Percentiles rank a stretch among this genome's conserved stretches.
Conservation (phyloP, 805 yeast species). For the Candida awuae region DNA sequence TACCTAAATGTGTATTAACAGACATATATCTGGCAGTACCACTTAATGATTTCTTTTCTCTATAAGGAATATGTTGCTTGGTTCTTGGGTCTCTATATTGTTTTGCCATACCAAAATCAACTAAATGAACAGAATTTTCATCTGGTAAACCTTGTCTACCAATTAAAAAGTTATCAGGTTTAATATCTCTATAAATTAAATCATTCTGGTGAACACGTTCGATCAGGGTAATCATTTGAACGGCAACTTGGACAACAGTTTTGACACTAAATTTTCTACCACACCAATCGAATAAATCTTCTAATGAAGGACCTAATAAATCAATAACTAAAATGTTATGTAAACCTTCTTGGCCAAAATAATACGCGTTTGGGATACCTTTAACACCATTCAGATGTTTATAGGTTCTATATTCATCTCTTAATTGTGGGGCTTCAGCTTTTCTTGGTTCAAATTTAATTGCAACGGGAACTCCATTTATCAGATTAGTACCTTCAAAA, state of each 20-base stretch:
- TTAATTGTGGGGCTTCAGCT: constrained; percentile 92
- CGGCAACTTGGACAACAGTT: constrained; percentile 89
- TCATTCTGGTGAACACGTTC: constrained; percentile 84
- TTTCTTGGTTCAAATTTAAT: constrained; percentile 96
- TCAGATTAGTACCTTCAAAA: constrained; percentile 88
- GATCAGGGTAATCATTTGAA: constrained; percentile 85
- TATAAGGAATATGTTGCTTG: constrained; percentile 89
- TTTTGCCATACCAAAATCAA: constrained; percentile 98
- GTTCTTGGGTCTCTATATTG: constrained; percentile 96
- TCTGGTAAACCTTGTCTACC: constrained; percentile 82
- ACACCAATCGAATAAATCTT: constrained; percentile 97
- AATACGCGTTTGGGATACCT: constrained; percentile 95
- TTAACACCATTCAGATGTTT: constrained; percentile 70
- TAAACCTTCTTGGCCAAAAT: constrained; percentile 96
- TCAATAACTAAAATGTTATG: constrained; percentile 94
- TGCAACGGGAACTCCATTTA: constrained; percentile 90
- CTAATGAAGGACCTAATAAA: constrained; percentile 89
- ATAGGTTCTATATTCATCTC: constrained; percentile 96
- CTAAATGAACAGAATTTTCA: constrained; percentile 79
- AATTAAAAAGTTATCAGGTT: constrained; percentile 93
- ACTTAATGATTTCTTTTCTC: constrained; percentile 90
- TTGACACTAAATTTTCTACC: constrained; percentile 81
- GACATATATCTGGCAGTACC: constrained; percentile 99
- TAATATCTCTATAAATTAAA: constrained; percentile 91
- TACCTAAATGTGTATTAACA: constrained; percentile 92